Evolutionary conservation across 2,329 filamentous ascomycete genomes (phyloP), one percentile per base, ranked within the genome.

Genomic region (Aulographum hederae): DNA sequence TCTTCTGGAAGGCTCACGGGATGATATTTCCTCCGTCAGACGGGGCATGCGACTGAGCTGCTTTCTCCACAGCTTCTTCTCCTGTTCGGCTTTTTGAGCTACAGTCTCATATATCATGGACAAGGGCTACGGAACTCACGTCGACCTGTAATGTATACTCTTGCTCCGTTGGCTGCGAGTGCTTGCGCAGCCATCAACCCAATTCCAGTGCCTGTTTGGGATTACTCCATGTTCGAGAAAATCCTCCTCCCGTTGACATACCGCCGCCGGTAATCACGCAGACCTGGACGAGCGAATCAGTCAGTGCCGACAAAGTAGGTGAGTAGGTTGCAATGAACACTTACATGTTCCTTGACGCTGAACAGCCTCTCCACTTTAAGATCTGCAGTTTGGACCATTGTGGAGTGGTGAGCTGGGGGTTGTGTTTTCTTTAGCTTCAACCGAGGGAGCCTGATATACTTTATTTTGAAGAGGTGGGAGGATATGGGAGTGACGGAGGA

Each of bases 151-250:
- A 72, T 71, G 56, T 72, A 73, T 2, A 72, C 68, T 45, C 67
- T 70, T 12, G 67, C 67, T 50, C 53, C 61, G 41, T 72, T 72
- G 25, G 65, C 65, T 4, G 66, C 64, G 3, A 73, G 55, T 2
- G 63, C 60, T 46, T 71, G 65, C 0, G 65, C 56, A 31, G 63
- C 60, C 71, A 75, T 76, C 12, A 77, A 52, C 1, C 73, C 73
- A 37, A 78, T 77, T 14, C 73, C 72, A n/a, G 61, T 58, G 13
- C 35, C 35, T 32, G 17, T 31, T 12, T 15, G 12, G n/a, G 18
- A 17, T n/a, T n/a, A n/a, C n/a, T n/a, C n/a, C n/a, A n/a, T n/a
- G n/a, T n/a, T n/a, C n/a, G 30, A 16, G 10, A 27, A 6, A 34
- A 18, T 5, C 13, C 6, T 18, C 18, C 5, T 13, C 20, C 17